phyloP scores from a whole-genome alignment of 345 rosid genomes.

The Populus simonii region DNA sequence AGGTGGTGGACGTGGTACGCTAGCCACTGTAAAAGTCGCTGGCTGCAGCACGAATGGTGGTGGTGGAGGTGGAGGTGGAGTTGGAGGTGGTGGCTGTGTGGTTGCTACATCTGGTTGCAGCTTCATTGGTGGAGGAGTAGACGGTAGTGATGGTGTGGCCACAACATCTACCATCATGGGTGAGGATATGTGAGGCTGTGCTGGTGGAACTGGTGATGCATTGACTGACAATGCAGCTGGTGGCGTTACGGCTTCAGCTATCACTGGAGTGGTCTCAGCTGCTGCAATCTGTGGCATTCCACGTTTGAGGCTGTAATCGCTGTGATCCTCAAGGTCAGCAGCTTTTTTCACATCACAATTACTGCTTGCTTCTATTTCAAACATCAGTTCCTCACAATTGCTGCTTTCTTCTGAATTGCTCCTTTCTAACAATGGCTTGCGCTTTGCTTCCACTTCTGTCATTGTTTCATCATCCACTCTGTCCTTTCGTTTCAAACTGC shows the following conservation, averaged over 20 bases:
- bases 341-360: slow-evolving; percentile 16
- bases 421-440: neutral
- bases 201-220: neutral
- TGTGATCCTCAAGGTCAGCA: slow-evolving; percentile 12
- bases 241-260: neutral
- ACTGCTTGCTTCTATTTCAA: neutral
- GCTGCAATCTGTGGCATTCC: slow-evolving; percentile 1
- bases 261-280: neutral
- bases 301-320: neutral
- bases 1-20: neutral
- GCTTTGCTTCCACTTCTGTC: slow-evolving; percentile 20
- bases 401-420: neutral
- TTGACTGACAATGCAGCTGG: slow-evolving; percentile 5
- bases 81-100: slow-evolving; percentile 1
- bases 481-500: slow-evolving; percentile 20
- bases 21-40: neutral
- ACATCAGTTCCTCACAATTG: neutral
- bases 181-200: neutral
- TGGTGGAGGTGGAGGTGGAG: slow-evolving; percentile 22
- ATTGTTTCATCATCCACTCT: slow-evolving; percentile 21
- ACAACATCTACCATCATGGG: neutral
- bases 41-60: slow-evolving; percentile 16
- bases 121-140: slow-evolving; percentile 8
- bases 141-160: neutral
- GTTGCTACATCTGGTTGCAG: slow-evolving; percentile 10